Base-by-base conservation (phyloP, 2,329 filamentous ascomycete species). In the Dryadomyces quercivorus region DNA sequence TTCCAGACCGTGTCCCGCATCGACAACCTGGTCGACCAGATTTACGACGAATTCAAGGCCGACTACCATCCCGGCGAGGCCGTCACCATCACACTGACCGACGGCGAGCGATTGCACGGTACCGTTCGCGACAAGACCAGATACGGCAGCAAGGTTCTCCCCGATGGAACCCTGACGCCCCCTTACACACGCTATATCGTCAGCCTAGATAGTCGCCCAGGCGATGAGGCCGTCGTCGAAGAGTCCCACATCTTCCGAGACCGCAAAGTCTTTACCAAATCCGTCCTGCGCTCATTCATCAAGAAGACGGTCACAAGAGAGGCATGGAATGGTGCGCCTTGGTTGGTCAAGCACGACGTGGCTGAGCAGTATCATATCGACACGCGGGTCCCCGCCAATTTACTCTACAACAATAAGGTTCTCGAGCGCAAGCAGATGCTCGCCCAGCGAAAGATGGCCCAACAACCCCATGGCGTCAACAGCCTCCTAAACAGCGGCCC, bases 301-400 rank as follows among this genome's bases (percentile, higher is more conserved):
- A 95, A 95, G 66, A 91, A 94, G 68, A 93, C 90, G 0, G 86
- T 96, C n/a, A 86, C 84, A 2, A 77, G 92, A 58, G 93, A 97
- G 64, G 81, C 89, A 4, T 97, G 91, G 89, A 92, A 84, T 57
- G 92, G 92, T n/a, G 93, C 93, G 0, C 92, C 93, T 0, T 98
- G 93, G 93, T 73, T 95, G 54, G 92, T 97, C 18, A 96, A 94
- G 70, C 79, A 86, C 40, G 84, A 89, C 53, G 83, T 80, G 56
- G 93, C 93, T 1, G 81, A 82, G 48, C 78, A 84, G 59, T 95
- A 93, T 67, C 84, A 88, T 58, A 93, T 98, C 59, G 85, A 89
- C 58, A 90, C 83, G n/a, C 82, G 88, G 53, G 82, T 97, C 13
- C 93, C 93, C 7, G 78, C 83, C 52, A 85, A 94, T 63, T 75